Conservation (phyloP, 2,329 filamentous ascomycete genomes). For the Nothophoma quercina region DNA sequence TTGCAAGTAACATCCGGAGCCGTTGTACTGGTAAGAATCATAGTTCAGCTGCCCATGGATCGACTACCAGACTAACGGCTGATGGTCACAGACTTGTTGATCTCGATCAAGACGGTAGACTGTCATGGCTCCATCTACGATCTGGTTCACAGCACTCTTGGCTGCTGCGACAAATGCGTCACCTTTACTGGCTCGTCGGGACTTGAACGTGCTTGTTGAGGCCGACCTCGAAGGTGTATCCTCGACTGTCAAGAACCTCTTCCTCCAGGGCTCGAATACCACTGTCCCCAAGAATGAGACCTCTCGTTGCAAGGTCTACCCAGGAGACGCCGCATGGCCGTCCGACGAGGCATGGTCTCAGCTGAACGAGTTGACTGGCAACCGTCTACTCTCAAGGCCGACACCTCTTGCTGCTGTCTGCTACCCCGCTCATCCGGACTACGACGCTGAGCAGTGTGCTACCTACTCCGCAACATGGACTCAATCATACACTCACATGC, state of each 20-base stretch:
- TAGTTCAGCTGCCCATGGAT: slow-evolving; percentile 1
- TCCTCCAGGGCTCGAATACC: slow-evolving; percentile 22
- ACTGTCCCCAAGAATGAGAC: slow-evolving; percentile 22
- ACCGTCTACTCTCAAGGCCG: slow-evolving; percentile 36
- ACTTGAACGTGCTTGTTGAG: slow-evolving; percentile 22
- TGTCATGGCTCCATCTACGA: slow-evolving; percentile 24
- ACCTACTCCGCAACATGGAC: slow-evolving; percentile 42
- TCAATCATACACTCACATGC: slow-evolving; percentile 43
- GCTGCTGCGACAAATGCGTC: slow-evolving; percentile 32
- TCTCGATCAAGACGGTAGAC: not conserved
- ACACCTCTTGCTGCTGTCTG: slow-evolving; percentile 44
- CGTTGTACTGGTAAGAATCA: slow-evolving; percentile 7
- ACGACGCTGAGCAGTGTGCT: slow-evolving; percentile 40
- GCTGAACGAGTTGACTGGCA: slow-evolving; percentile 53
- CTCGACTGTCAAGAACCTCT: slow-evolving; percentile 30
- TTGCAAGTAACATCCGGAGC: slow-evolving; percentile 7
- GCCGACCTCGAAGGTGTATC: slow-evolving; percentile 31
- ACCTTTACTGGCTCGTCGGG: slow-evolving; percentile 22
- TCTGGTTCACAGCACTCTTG: slow-evolving; percentile 35
- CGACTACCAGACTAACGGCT: slow-evolving; percentile 2
- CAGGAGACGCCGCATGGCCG: slow-evolving; percentile 59
- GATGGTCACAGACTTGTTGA: slow-evolving; percentile 5
- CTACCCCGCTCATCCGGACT: slow-evolving; percentile 38
- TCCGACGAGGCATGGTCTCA: slow-evolving; percentile 53
- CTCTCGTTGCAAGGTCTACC: slow-evolving; percentile 58